phyloP scores from a whole-genome alignment of 1,139 yeast species.

The Diutina pseudorugosa region DNA sequence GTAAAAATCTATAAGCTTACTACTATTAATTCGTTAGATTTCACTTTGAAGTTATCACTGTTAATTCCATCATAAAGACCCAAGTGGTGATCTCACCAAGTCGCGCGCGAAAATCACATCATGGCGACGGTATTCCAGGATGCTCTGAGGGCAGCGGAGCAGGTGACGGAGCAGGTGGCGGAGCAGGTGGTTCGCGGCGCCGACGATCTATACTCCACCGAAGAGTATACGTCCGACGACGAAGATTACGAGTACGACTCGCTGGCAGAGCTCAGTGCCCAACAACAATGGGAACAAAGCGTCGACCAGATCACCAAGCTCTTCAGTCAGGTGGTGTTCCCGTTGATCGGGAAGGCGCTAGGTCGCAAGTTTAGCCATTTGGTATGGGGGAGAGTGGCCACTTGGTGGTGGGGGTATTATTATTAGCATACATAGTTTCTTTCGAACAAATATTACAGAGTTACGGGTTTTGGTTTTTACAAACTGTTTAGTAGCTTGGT shows the following conservation, averaged over 20 bases:
- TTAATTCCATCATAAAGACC: no score
- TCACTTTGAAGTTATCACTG: no score
- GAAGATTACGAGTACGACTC: background rate
- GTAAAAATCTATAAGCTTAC: no score
- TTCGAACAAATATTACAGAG: no score
- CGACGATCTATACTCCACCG: background rate
- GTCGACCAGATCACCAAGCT: background rate
- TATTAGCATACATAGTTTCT: no score
- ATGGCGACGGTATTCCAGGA: constrained; percentile 1
- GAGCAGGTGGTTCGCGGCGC: background rate
- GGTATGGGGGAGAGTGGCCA: background rate
- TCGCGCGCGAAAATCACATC: background rate
- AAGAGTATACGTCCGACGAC: background rate
- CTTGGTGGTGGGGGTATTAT: background rate
- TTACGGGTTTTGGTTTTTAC: no score
- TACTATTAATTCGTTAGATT: no score
- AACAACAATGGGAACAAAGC: constrained; percentile 2
- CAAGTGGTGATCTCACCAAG: background rate
- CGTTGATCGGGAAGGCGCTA: constrained; percentile 3
- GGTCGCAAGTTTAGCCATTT: background rate
- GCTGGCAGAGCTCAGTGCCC: background rate
- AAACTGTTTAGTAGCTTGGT: constrained; percentile 17
- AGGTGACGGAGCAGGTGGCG: background rate
- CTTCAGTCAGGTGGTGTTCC: background rate
- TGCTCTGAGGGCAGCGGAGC: background rate